Evolutionary conservation across 805 yeast genomes (phyloP).

Genomic region (Kodamaea laetipori): DNA sequence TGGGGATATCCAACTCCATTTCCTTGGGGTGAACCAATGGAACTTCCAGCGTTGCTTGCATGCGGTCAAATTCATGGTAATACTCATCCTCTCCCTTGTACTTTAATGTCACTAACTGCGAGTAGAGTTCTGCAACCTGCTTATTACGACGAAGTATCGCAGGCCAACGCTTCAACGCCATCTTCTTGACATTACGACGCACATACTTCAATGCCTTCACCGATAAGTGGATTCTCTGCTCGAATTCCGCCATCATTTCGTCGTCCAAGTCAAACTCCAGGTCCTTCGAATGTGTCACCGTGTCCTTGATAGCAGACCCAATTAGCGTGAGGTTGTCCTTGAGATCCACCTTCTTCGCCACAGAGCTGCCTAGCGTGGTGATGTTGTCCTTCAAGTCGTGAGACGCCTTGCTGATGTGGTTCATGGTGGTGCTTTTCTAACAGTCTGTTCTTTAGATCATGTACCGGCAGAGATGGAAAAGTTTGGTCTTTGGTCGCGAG

Average conservation of each 20-base stretch:
- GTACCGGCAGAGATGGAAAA: conserved; percentile 3
- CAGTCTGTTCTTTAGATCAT: background rate
- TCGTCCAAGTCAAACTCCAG: conserved; percentile 15
- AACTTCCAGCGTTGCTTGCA: conserved; percentile 29
- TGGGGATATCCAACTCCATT: conserved; percentile 24
- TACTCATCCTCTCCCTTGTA: conserved; percentile 35
- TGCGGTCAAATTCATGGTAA: conserved; percentile 33
- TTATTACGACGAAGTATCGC: conserved; percentile 34
- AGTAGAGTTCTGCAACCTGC: conserved; percentile 32
- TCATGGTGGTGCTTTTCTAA: conserved; percentile 9
- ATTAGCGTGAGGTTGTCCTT: conserved; percentile 17
- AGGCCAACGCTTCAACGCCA: conserved; percentile 30
- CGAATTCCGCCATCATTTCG: conserved; percentile 17
- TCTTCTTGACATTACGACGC: conserved; percentile 26
- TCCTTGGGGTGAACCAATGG: conserved; percentile 43
- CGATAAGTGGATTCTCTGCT: conserved; percentile 21
- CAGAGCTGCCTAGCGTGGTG: conserved; percentile 11
- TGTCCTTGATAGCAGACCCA: conserved; percentile 16
- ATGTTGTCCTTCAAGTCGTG: conserved; percentile 15
- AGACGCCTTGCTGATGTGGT: conserved; percentile 13
- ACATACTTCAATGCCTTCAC: conserved; percentile 48
- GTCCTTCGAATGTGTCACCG: conserved; percentile 9
- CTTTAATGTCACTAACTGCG: conserved; percentile 34
- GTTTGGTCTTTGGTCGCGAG: conserved; percentile 1
- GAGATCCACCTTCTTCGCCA: conserved; percentile 13